phyloP scores from a whole-genome alignment of 306 rosid species.

The Sicyos baderoa region DNA sequence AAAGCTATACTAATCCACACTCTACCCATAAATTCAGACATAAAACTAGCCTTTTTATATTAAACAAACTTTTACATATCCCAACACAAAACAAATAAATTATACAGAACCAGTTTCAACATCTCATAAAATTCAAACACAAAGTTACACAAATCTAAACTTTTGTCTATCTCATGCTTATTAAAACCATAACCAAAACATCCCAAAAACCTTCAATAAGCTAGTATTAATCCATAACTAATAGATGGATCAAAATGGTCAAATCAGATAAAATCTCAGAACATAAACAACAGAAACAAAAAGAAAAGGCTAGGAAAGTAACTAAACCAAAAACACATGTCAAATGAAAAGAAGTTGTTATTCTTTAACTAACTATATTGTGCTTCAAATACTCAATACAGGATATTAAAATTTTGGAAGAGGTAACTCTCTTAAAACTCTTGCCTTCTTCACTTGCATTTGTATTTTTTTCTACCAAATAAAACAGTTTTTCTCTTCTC shows the following conservation, averaged over 20 bases:
- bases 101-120: neutral
- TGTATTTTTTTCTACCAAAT: too few relatives aligned
- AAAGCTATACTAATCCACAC: too few relatives aligned
- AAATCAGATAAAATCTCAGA: neutral
- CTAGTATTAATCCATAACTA: neutral
- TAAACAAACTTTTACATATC: neutral
- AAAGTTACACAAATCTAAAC: neutral
- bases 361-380: too few relatives aligned
- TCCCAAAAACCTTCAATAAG: neutral
- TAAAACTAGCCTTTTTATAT: neutral
- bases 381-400: too few relatives aligned
- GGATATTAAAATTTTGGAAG: too few relatives aligned
- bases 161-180: neutral
- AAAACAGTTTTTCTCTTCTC: too few relatives aligned
- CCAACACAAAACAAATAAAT: neutral
- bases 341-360: too few relatives aligned
- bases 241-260: slow-evolving; percentile 5
- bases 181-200: neutral
- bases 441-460: too few relatives aligned
- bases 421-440: too few relatives aligned
- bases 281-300: neutral
- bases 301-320: neutral
- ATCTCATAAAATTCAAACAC: neutral
- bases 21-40: neutral
- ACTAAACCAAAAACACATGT: neutral